Evolutionary conservation across 352 stramenopile species (phyloP), one percentile per base, ranked within the genome.

Genomic region (Globisporangium sylvaticum): DNA sequence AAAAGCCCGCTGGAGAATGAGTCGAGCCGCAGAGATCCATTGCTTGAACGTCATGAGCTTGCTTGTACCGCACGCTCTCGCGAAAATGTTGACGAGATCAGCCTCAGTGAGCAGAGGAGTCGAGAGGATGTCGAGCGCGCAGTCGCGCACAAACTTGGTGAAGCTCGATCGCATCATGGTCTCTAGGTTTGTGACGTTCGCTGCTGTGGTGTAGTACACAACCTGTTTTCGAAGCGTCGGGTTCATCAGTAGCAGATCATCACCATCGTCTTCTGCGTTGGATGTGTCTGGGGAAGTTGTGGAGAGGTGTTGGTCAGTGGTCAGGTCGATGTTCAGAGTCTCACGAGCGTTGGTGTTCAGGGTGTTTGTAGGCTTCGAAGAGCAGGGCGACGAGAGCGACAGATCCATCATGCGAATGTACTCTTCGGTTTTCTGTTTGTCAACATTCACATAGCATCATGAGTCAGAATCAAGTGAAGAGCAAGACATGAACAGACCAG

Each of bases 81-180:
- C 70, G 61, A 84, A 91, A 12, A 88, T 77, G 32, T 78, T 85
- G 34, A 71, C 67, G 27, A 91, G 75, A 20, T 93, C 83, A 0
- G 84, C 73, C 27, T 91, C 81, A 0, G 73, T 81, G 14, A 93
- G 55, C 1, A 67, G 62, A 18, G 75, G 69, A 1, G 58, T 67
- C 25, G 65, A 37, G 10, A 86, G 59, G 12, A 62, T 29, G n/a
- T 89, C 64, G 15, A 93, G 70, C 20, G 67, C 70, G 52, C 83
- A 91, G 59, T 91, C 78, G 37, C 79, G 80, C 24, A 80, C 83
- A 62, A 93, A 90, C 39, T 81, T 85, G 50, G 80, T 59, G 63
- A 93, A 93, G 58, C 76, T 81, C 61, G 68, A 81, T 6, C 78
- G 76, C 12, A 73, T 81, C 52, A 93, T 89, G 29, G 75, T 81